These are phyloP conservation scores for Colletotrichum magnum DNA, from an alignment of 2,329 filamentous ascomycete genomes.

Conservation along the genomic window DNA sequence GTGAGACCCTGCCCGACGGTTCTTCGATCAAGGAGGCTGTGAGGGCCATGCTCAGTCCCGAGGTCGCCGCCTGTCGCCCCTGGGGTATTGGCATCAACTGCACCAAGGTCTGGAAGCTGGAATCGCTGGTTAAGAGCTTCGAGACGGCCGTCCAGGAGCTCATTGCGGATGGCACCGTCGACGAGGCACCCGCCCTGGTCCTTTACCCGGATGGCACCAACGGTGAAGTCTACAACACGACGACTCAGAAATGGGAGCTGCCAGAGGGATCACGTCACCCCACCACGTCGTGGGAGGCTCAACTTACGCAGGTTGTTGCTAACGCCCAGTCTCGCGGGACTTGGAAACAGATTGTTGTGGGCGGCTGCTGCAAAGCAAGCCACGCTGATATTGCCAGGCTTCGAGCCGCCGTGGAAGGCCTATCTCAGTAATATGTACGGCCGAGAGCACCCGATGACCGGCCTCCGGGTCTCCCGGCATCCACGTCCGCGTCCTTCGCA, in stretches of 20 bases:
- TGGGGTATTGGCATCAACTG: slow-evolving; percentile 80
- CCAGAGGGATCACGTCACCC: slow-evolving; percentile 47
- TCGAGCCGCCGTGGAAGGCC: slow-evolving; percentile 24
- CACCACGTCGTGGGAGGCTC: slow-evolving; percentile 60
- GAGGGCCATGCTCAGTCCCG: slow-evolving; percentile 54
- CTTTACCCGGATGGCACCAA: slow-evolving; percentile 80
- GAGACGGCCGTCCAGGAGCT: slow-evolving; percentile 63
- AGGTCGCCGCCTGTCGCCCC: slow-evolving; percentile 52
- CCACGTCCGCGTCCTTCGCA: slow-evolving; percentile 13
- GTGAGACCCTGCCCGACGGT: slow-evolving; percentile 70
- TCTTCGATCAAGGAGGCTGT: slow-evolving; percentile 54
- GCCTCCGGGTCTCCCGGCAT: slow-evolving; percentile 1
- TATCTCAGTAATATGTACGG: slow-evolving; percentile 25
- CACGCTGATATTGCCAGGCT: slow-evolving; percentile 44
- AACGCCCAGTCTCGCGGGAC: slow-evolving; percentile 52
- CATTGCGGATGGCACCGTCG: slow-evolving; percentile 50
- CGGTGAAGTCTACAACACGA: slow-evolving; percentile 76
- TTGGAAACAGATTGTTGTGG: slow-evolving; percentile 64
- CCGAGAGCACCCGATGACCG: slow-evolving; percentile 5
- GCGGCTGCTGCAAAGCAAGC: slow-evolving; percentile 68
- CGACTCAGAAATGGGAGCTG: slow-evolving; percentile 71
- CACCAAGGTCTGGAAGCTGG: slow-evolving; percentile 75
- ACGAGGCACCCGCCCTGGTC: slow-evolving; percentile 67
- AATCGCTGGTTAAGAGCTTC: slow-evolving; percentile 66
- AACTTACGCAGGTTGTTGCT: slow-evolving; percentile 58